Evolutionary conservation across 768 basidiomycete genomes (phyloP).

Genomic region (Kwoniella dejecticola): DNA sequence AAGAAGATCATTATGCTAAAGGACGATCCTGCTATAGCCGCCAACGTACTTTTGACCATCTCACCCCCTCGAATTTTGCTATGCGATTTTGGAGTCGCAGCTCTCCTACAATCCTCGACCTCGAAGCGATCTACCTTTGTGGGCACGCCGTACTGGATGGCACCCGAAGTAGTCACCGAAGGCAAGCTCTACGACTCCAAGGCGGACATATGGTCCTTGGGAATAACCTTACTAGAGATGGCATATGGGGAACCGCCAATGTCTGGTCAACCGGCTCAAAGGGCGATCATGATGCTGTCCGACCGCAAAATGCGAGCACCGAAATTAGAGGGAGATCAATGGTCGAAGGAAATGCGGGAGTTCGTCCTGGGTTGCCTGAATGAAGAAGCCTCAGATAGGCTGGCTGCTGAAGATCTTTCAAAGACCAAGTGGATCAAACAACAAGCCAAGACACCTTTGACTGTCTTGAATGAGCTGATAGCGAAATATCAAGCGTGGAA

Average conservation of each 20-base stretch:
- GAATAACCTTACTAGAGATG: slow-evolving; percentile 95
- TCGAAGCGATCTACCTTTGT: slow-evolving; percentile 95
- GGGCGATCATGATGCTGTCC: slow-evolving; percentile 82
- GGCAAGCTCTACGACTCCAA: slow-evolving; percentile 93
- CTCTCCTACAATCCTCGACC: slow-evolving; percentile 69
- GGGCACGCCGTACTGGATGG: slow-evolving; percentile 99
- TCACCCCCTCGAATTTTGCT: slow-evolving; percentile 87
- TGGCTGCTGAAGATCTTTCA: slow-evolving; percentile 81
- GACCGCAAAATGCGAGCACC: slow-evolving; percentile 77
- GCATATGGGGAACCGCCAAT: slow-evolving; percentile 94
- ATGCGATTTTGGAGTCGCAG: slow-evolving; percentile 98
- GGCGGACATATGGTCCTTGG: slow-evolving; percentile 97
- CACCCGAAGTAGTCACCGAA: slow-evolving; percentile 88
- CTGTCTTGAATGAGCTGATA: slow-evolving; percentile 77
- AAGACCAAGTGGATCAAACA: slow-evolving; percentile 86
- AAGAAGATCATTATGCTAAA: too few relatives aligned
- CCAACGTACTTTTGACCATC: slow-evolving; percentile 84
- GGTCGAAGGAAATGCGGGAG: slow-evolving; percentile 81
- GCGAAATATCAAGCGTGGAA: slow-evolving; percentile 74
- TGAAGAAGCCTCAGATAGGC: slow-evolving; percentile 76
- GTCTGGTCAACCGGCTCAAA: slow-evolving; percentile 76
- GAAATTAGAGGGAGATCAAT: slow-evolving; percentile 72
- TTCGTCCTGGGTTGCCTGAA: slow-evolving; percentile 81
- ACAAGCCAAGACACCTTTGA: slow-evolving; percentile 66
- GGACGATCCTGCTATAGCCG: slow-evolving; percentile 60